These are phyloP conservation scores for Climacium dendroides DNA, from an alignment of 225 moss, liverwort and hornwort species.

Conservation along the genomic window DNA sequence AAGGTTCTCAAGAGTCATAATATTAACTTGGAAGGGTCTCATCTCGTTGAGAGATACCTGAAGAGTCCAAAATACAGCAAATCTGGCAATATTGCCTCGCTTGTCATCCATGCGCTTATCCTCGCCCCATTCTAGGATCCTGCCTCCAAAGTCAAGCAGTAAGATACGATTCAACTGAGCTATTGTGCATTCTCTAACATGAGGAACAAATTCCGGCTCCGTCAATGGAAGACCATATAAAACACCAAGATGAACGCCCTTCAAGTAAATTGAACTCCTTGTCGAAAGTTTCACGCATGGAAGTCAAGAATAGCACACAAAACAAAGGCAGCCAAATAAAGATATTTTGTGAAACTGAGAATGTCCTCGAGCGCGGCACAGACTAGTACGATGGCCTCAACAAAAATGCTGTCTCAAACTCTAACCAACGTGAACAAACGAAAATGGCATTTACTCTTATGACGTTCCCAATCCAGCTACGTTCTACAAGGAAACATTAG, in stretches of 20 bases:
- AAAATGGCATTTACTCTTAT: neutral
- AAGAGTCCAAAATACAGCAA: slow-evolving; percentile 71
- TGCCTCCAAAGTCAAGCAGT: slow-evolving; percentile 7
- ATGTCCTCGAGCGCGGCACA: neutral
- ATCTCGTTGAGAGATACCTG: slow-evolving; percentile 32
- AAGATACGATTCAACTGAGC: neutral
- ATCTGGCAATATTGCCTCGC: slow-evolving; percentile 44
- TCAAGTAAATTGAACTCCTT: neutral
- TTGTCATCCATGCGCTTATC: slow-evolving; percentile 89
- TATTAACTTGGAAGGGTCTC: neutral
- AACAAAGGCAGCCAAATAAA: neutral
- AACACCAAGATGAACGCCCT: neutral
- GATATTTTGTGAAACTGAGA: neutral
- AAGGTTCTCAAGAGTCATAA: neutral
- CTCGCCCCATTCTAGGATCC: slow-evolving; percentile 86
- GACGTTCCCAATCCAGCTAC: neutral
- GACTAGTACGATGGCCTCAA: neutral
- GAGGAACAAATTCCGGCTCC: neutral
- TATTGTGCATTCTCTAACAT: neutral
- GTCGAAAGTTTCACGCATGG: neutral
- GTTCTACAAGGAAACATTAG: neutral
- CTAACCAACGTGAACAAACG: neutral
- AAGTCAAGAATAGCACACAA: neutral
- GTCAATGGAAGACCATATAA: neutral
- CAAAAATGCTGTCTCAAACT: neutral